A percentile compares a stretch with the other conserved stretches of the same genome.
Evolutionary conservation across 345 rosid genomes (phyloP).

Genomic region (Cardamine occulta): DNA sequence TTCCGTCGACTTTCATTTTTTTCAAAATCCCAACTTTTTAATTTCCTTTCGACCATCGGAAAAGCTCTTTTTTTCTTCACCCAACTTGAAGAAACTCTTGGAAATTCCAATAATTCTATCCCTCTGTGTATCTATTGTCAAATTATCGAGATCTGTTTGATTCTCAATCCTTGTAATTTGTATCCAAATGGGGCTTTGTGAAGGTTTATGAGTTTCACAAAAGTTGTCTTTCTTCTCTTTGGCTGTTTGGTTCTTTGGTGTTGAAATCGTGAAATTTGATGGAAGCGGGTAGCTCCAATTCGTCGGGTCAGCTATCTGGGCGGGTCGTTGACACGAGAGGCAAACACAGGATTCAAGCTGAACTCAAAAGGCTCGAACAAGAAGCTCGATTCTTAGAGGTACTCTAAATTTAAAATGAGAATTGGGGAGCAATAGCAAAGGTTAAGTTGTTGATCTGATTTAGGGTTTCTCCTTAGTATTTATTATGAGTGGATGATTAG

Average conservation of each 20-base stretch:
- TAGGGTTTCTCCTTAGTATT: not conserved
- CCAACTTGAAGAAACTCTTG: not conserved
- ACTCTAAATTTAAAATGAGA: not conserved
- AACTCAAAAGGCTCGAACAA: conserved; percentile 80
- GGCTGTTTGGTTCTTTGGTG: conserved; percentile 16
- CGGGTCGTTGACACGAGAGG: conserved; percentile 65
- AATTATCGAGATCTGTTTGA: conserved; percentile 33
- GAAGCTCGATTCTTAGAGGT: conserved; percentile 82
- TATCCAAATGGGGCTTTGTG: conserved; percentile 46
- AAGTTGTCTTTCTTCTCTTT: conserved; percentile 1
- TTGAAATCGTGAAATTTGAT: conserved; percentile 39
- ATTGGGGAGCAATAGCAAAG: not conserved
- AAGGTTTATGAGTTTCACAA: conserved; percentile 46
- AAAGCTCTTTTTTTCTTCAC: conserved; percentile 33
- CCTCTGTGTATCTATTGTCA: not conserved
- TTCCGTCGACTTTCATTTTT: conserved; percentile 17
- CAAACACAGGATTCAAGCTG: conserved; percentile 77
- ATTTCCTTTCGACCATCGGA: conserved; percentile 26
- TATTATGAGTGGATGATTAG: not conserved
- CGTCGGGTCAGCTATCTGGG: conserved; percentile 52
- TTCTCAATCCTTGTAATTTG: conserved; percentile 23
- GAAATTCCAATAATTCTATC: not conserved
- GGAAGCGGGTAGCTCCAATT: conserved; percentile 63
- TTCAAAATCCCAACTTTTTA: conserved; percentile 1
- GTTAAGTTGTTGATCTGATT: not conserved